Evolutionary conservation across 768 basidiomycete genomes (phyloP).

Genomic region (Lactarius psammicola): DNA sequence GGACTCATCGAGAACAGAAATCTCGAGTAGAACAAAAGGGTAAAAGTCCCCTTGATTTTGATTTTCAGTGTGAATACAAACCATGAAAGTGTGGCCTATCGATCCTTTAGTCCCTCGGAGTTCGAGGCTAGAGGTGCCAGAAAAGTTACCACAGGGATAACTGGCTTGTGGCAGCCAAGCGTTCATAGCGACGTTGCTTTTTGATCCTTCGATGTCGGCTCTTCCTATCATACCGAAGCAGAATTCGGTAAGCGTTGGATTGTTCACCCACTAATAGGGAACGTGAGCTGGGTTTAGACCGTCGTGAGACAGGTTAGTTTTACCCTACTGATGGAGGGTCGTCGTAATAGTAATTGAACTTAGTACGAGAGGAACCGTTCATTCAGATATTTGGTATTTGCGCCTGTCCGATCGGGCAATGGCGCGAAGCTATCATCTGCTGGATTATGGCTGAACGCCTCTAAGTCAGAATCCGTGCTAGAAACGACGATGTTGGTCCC

Average conservation of each 20-base stretch:
- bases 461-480: slow-evolving; percentile 81
- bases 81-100: too few species aligned
- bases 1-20: too few species aligned
- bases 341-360: slow-evolving; percentile 75
- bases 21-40: too few species aligned
- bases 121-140: too few species aligned
- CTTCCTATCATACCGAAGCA: slow-evolving; percentile 80
- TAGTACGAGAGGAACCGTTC: slow-evolving; percentile 82
- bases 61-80: too few species aligned
- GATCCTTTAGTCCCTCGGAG: too few species aligned
- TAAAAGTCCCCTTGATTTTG: too few species aligned
- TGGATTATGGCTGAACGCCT: slow-evolving; percentile 84
- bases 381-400: slow-evolving; percentile 84
- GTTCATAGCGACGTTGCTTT: slow-evolving; percentile 82
- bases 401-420: slow-evolving; percentile 75
- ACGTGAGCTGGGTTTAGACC: slow-evolving; percentile 81
- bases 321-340: slow-evolving; percentile 79
- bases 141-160: too few species aligned
- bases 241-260: slow-evolving; percentile 78
- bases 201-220: slow-evolving; percentile 81
- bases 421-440: slow-evolving; percentile 78
- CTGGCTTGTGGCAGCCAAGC: too few species aligned
- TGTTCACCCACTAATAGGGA: slow-evolving; percentile 80
- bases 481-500: slow-evolving; percentile 70
- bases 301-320: slow-evolving; percentile 84